Percentiles rank a stretch among this genome's conserved stretches.
Evolutionary conservation across 768 basidiomycete genomes (phyloP).

Genomic region (Solioccasus polychromus): DNA sequence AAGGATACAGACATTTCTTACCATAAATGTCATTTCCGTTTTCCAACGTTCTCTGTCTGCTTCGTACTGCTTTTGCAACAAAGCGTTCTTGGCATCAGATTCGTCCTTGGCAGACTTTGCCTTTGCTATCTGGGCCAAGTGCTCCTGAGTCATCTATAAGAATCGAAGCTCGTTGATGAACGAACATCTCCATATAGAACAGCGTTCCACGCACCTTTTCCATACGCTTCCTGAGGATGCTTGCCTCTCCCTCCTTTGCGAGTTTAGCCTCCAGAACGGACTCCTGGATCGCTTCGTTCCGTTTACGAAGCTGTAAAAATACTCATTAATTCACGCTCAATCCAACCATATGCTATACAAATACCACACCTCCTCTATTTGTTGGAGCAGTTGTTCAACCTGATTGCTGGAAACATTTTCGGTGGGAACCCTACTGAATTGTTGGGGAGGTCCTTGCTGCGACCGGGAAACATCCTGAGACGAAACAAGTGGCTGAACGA

Average conservation of each 20-base stretch:
- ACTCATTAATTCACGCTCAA: slow-evolving; percentile 9
- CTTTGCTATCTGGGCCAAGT: slow-evolving; percentile 53
- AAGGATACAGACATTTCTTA: slow-evolving; percentile 29
- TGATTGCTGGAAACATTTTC: background rate
- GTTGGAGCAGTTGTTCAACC: slow-evolving; percentile 26
- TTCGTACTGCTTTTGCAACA: slow-evolving; percentile 59
- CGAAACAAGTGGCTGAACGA: slow-evolving; percentile 10
- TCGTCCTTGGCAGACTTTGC: slow-evolving; percentile 61
- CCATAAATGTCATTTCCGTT: slow-evolving; percentile 70
- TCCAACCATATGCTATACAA: slow-evolving; percentile 3
- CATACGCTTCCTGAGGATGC: slow-evolving; percentile 59
- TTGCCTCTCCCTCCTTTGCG: slow-evolving; percentile 69
- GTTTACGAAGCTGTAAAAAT: slow-evolving; percentile 44
- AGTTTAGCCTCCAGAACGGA: slow-evolving; percentile 50
- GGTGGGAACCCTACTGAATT: slow-evolving; percentile 4
- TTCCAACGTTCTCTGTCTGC: slow-evolving; percentile 68
- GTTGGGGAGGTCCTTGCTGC: slow-evolving; percentile 12
- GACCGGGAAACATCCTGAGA: slow-evolving; percentile 21
- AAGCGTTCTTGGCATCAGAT: slow-evolving; percentile 51
- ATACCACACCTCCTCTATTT: slow-evolving; percentile 48
- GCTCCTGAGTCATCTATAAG: slow-evolving; percentile 54
- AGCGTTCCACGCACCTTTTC: slow-evolving; percentile 49
- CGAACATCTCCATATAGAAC: background rate
- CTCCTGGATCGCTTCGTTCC: slow-evolving; percentile 47
- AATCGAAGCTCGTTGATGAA: background rate